Base-by-base conservation (phyloP, 371 early-diverging fungal genomes). In the Thermomucor indicae-seudaticae region DNA sequence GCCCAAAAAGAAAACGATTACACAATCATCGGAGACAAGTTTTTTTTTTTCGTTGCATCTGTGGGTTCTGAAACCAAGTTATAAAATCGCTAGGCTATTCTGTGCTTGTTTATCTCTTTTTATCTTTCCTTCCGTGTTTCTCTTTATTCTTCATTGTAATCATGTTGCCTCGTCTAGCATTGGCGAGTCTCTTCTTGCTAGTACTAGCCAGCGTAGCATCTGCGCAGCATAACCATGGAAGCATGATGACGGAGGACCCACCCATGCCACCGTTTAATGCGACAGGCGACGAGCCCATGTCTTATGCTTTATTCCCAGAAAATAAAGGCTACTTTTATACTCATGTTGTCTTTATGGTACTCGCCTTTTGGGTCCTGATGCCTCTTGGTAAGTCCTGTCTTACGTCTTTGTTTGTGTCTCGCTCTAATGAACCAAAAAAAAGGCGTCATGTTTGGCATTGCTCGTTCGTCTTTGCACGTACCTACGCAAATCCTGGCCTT, bases 391-490 rank as follows among this genome's bases (percentile, higher is more conserved):
- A 64, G 53, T 20, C n/a, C 10, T 37, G 20, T 14, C 2, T 2
- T 12, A n/a, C 27, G 19, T 45, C 17, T 20, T 41, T 42, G 17
- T 12, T n/a, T n/a, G 28, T 24, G n/a, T 34, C 17, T 8, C 29
- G 14, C 16, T 51, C 6, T 14, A 12, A 29, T 44, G n/a, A 11
- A 11, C n/a, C 12, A 34, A 31, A 16, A 17, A 24, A 24, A 49
- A 75, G 75, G 75, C 31, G 53, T 75, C 22, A 72, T 72, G 65
- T 56, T 75, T 37, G 76, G 76, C 39, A 75, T 75, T 51, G 72
- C 70, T 27, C 67, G 67, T 10, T 75, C 76, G 5, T 67, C 72
- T 7, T 56, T 75, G 8, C 76, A 75, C 31, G 59, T 71, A 0
- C 76, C 76, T 12, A 58, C 60, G 10, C 76, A 75, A 43, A 51